phyloP scores from a whole-genome alignment of 2,329 filamentous ascomycete species.

The Colletotrichum liriopes region DNA sequence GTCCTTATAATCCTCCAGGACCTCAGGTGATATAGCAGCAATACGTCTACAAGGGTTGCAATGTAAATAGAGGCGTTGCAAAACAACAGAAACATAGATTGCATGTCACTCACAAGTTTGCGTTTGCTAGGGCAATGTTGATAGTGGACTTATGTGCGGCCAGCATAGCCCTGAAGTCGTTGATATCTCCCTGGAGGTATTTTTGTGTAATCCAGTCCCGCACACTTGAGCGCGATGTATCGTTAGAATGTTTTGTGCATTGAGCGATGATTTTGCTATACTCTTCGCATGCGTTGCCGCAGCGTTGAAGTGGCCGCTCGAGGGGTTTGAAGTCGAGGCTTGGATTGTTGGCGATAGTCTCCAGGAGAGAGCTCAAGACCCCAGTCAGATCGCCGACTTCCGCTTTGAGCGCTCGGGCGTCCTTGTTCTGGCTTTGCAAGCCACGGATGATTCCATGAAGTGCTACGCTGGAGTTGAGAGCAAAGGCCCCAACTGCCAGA shows the following conservation, averaged over 20 bases:
- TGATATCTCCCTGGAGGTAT: constrained; percentile 42
- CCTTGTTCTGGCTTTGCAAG: no score
- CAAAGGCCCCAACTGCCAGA: no score
- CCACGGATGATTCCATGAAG: no score
- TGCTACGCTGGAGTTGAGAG: no score
- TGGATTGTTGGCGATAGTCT: no score
- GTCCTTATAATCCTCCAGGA: constrained; percentile 45
- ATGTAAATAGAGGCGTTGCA: not conserved
- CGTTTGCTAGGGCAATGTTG: constrained; percentile 48
- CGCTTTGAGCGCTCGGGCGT: no score
- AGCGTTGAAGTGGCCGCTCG: no score
- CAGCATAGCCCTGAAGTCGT: constrained; percentile 45
- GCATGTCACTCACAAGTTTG: constrained; percentile 45
- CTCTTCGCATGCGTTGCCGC: constrained; percentile 31
- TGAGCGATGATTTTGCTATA: constrained; percentile 33
- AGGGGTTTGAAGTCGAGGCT: no score
- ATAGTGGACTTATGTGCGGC: constrained; percentile 49
- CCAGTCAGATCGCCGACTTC: no score
- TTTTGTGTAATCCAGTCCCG: constrained; percentile 20
- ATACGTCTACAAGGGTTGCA: not conserved
- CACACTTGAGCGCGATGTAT: constrained; percentile 11
- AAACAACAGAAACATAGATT: not conserved
- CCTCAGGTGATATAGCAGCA: constrained; percentile 34
- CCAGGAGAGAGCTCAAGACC: no score
- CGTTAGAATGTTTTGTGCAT: constrained; percentile 21